A percentile compares a stretch with the other conserved stretches of the same genome.
Evolutionary conservation across 2,329 filamentous ascomycete genomes (phyloP).

Genomic region (Paecilomyces niveus): DNA sequence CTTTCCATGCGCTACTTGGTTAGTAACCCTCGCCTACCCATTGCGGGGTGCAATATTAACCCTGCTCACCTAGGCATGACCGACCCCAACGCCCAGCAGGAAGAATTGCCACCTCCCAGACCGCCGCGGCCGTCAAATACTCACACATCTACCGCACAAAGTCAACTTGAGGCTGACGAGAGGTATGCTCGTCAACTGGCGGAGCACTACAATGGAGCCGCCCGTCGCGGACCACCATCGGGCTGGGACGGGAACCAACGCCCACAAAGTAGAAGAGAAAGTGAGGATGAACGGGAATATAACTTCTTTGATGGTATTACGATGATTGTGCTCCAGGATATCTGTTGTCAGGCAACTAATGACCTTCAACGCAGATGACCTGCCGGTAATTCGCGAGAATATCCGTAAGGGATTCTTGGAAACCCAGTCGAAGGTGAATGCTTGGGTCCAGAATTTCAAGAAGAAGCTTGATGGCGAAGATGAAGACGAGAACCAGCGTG

Average conservation of each 20-base stretch:
- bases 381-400: conserved; percentile 88
- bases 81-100: conserved; percentile 62
- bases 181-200: conserved; percentile 86
- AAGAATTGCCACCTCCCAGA: conserved; percentile 63
- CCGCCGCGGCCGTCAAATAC: conserved; percentile 66
- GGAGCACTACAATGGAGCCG: conserved; percentile 66
- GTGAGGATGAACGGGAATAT: conserved; percentile 65
- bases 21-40: conserved; percentile 19
- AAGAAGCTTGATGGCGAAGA: conserved; percentile 88
- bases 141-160: conserved; percentile 52
- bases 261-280: conserved; percentile 44
- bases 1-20: conserved; percentile 91
- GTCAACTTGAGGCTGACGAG: conserved; percentile 85
- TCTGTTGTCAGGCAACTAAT: conserved; percentile 5
- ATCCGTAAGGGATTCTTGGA: conserved; percentile 91
- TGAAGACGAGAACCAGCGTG: conserved; percentile 48
- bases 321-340: neutral
- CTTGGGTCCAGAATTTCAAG: conserved; percentile 83
- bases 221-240: conserved; percentile 24
- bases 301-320: conserved; percentile 74
- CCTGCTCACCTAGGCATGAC: conserved; percentile 57
- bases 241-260: conserved; percentile 27
- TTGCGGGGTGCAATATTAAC: conserved; percentile 1
- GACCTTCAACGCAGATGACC: conserved; percentile 56
- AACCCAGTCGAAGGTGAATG: conserved; percentile 87